These are phyloP conservation scores for Mortierella alpina DNA, from an alignment of 192 early-diverging fungal genomes.

Conservation along the genomic window DNA sequence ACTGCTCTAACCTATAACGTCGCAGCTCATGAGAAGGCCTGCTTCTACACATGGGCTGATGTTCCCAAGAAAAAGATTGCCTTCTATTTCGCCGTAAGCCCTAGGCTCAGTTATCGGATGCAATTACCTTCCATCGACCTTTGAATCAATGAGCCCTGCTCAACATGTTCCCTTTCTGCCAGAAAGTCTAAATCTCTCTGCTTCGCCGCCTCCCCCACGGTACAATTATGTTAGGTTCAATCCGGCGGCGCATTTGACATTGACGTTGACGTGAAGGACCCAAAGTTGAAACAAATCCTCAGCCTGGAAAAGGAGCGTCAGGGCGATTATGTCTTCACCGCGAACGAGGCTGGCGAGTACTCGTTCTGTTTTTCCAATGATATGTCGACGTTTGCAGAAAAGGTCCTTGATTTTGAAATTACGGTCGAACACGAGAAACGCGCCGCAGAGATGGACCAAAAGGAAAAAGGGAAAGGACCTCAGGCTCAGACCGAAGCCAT, in stretches of 20 bases:
- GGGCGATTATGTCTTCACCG: slow-evolving; percentile 94
- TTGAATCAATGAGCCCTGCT: not conserved
- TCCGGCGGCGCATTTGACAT: slow-evolving; percentile 97
- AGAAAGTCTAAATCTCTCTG: not conserved
- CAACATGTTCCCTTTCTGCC: not conserved
- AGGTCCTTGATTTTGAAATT: slow-evolving; percentile 96
- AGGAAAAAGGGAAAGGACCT: slow-evolving; percentile 35
- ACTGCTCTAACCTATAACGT: slow-evolving; percentile 85
- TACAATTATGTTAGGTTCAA: slow-evolving; percentile 78
- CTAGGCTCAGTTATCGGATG: not conserved
- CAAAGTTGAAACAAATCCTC: slow-evolving; percentile 74
- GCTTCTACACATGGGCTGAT: slow-evolving; percentile 88
- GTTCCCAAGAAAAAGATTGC: slow-evolving; percentile 89
- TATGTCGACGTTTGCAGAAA: slow-evolving; percentile 95
- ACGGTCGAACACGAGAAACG: slow-evolving; percentile 90
- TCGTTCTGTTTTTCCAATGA: slow-evolving; percentile 97
- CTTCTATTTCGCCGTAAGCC: slow-evolving; percentile 96
- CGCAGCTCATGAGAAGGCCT: slow-evolving; percentile 88
- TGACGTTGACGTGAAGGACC: slow-evolving; percentile 89
- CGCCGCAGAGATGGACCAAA: slow-evolving; percentile 6
- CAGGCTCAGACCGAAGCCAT: slow-evolving; percentile 56
- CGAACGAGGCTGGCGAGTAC: slow-evolving; percentile 89
- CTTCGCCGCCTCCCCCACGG: not conserved
- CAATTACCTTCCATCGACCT: not conserved
- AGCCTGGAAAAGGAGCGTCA: slow-evolving; percentile 89